A percentile compares a stretch with the other conserved stretches of the same genome.
Conservation (phyloP, 306 rosid species). For the Begonia masoniana region DNA sequence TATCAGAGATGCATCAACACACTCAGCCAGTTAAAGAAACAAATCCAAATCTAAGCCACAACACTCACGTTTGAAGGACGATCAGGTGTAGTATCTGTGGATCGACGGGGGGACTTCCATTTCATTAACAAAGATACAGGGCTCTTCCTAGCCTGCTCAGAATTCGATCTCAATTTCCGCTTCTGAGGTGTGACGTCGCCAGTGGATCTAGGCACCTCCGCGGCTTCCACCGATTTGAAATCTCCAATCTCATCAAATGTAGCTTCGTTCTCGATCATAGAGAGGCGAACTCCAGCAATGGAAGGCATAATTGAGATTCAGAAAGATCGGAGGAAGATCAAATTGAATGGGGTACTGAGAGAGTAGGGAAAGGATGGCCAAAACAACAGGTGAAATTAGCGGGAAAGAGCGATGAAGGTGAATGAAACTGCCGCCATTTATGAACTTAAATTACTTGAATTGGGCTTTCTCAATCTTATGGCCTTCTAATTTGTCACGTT, state of each 20-base stretch:
- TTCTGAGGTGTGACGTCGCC: slow-evolving; percentile 25
- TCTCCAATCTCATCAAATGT: background rate
- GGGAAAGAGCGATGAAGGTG: slow-evolving; percentile 12
- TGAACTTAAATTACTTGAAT: background rate
- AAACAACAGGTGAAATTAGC: slow-evolving; percentile 2
- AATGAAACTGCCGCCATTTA: slow-evolving; percentile 12
- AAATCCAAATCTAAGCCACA: background rate
- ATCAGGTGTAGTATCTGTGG: slow-evolving; percentile 16
- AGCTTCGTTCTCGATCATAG: background rate
- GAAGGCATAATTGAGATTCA: slow-evolving; percentile 20
- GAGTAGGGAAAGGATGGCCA: background rate
- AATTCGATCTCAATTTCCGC: slow-evolving; percentile 28
- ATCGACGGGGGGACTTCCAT: slow-evolving; percentile 37
- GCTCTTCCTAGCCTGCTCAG: slow-evolving; percentile 13
- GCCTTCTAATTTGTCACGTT: too few species aligned
- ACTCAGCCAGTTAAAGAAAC: background rate
- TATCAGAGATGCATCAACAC: too few species aligned
- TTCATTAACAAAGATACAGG: slow-evolving; percentile 20
- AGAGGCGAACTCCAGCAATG: slow-evolving; percentile 7
- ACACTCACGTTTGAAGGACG: slow-evolving; percentile 17
- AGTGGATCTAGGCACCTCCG: slow-evolving; percentile 2
- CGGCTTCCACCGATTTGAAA: slow-evolving; percentile 1
- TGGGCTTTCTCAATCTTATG: too few species aligned
- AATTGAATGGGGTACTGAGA: background rate
- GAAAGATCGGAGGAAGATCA: background rate